Evolutionary conservation across 176 grass and related monocot genomes (phyloP).

Genomic region (Raddia guianensis): DNA sequence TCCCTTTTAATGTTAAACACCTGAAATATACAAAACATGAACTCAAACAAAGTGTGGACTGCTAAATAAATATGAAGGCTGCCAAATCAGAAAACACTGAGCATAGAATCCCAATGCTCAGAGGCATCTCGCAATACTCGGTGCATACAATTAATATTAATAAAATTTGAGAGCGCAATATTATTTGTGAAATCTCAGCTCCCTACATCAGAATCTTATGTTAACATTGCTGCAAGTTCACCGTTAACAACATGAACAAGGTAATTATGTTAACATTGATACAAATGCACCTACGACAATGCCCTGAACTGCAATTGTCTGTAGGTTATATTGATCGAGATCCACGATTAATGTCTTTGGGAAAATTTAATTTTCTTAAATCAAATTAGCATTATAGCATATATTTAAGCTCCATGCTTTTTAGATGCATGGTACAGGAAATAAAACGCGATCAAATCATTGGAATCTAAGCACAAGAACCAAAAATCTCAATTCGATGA

Average conservation of each 20-base stretch:
- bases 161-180: too few relatives aligned
- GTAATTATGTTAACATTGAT: background rate
- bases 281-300: background rate
- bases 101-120: too few relatives aligned
- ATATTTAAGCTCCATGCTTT: slow-evolving; percentile 27
- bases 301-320: background rate
- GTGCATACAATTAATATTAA: too few relatives aligned
- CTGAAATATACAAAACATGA: too few relatives aligned
- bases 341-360: background rate
- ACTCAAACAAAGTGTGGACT: too few relatives aligned
- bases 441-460: background rate
- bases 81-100: too few relatives aligned
- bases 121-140: too few relatives aligned
- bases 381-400: slow-evolving; percentile 8
- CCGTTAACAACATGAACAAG: background rate
- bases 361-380: background rate
- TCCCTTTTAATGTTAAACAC: too few relatives aligned
- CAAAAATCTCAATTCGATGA: background rate
- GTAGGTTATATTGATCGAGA: background rate
- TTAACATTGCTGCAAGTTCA: too few relatives aligned
- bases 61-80: too few relatives aligned
- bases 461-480: slow-evolving; percentile 11
- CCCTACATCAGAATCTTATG: too few relatives aligned
- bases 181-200: too few relatives aligned
- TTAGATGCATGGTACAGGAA: background rate